Evolutionary conservation across 2,329 filamentous ascomycete genomes (phyloP).

Genomic region (Fusarium multiceps): DNA sequence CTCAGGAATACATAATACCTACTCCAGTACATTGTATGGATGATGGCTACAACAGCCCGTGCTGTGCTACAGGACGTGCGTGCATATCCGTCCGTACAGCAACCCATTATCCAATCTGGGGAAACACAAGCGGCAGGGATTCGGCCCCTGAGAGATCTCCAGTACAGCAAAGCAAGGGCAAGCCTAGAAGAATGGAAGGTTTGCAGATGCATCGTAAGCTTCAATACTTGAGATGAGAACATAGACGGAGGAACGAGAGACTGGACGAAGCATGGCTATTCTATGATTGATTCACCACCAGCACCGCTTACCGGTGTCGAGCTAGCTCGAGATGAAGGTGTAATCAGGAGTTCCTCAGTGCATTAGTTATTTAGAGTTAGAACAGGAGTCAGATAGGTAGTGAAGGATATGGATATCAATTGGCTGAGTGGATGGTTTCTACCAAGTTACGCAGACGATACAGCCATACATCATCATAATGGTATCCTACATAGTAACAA

Average conservation of each 20-base stretch:
- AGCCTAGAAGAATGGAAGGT: constrained; percentile 1
- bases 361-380: not conserved
- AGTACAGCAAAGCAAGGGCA: constrained; percentile 16
- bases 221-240: not conserved
- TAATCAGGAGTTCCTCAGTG: not conserved
- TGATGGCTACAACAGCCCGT: not conserved
- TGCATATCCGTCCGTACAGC: not conserved
- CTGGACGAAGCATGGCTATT: constrained; percentile 7
- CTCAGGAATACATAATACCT: constrained; percentile 26
- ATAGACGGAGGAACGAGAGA: constrained; percentile 1
- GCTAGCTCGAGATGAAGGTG: constrained; percentile 1
- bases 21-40: not conserved
- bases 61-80: not conserved
- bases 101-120: constrained; percentile 29
- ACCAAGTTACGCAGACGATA: not conserved
- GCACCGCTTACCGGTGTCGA: constrained; percentile 2
- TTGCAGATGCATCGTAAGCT: not conserved
- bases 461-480: not conserved
- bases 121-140: constrained; percentile 32
- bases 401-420: not conserved
- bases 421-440: not conserved
- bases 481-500: not conserved
- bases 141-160: constrained; percentile 25
- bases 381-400: no score
- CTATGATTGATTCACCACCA: constrained; percentile 21